These are phyloP conservation scores for Deinandra increscens DNA, from an alignment of 129 eudicot genomes.

Conservation along the genomic window DNA sequence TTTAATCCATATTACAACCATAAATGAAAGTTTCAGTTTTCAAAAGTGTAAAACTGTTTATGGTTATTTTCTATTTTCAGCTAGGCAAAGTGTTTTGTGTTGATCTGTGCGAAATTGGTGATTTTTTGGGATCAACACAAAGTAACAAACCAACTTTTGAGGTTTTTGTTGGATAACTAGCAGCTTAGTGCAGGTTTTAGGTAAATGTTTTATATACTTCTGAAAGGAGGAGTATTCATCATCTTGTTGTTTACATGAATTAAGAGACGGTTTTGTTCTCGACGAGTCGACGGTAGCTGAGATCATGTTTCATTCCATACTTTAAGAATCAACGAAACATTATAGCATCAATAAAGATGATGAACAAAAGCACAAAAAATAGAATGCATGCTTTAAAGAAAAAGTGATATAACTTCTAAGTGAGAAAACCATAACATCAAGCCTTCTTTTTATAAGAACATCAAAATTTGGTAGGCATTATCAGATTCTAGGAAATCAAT, in stretches of 20 bases:
- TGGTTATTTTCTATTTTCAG: not conserved
- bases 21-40: not conserved
- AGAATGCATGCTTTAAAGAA: too few relatives aligned
- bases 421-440: too few relatives aligned
- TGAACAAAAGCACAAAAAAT: too few relatives aligned
- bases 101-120: slow-evolving; percentile 1
- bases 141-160: slow-evolving; percentile 11
- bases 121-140: not conserved
- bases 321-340: not conserved
- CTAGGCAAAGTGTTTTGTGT: slow-evolving; percentile 2
- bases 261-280: not conserved
- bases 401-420: too few relatives aligned
- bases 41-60: not conserved
- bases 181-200: slow-evolving; percentile 5
- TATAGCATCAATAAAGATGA: not conserved
- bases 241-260: slow-evolving; percentile 17
- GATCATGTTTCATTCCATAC: too few relatives aligned
- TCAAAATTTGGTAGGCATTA: too few relatives aligned
- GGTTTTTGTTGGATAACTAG: not conserved
- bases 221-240: slow-evolving; percentile 8
- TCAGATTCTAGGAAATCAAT: too few relatives aligned
- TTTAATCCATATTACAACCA: not conserved
- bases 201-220: not conserved
- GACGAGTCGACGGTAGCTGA: too few relatives aligned
- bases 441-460: too few relatives aligned